Conservation (phyloP, 2,329 filamentous ascomycete species). For the Pestalotiopsis fici region DNA sequence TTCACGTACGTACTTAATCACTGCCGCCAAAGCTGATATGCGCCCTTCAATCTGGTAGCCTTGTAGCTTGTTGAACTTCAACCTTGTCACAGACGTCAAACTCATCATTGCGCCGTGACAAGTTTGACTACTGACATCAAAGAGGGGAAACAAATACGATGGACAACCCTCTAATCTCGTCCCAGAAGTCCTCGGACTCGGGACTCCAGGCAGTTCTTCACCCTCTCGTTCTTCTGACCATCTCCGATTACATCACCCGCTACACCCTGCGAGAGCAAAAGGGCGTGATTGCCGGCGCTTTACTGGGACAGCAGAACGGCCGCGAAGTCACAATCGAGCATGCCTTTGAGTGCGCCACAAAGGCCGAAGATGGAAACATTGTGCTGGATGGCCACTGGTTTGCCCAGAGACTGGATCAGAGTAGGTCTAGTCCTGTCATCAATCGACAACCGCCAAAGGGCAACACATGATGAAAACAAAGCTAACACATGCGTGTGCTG, state of each 20-base stretch:
- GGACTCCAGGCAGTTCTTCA: constrained; percentile 82
- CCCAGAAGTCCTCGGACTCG: constrained; percentile 69
- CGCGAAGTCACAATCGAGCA: constrained; percentile 90
- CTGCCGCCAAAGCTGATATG: neutral
- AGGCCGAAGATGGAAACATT: constrained; percentile 54
- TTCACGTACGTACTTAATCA: neutral
- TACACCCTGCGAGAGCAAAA: constrained; percentile 76
- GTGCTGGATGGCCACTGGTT: constrained; percentile 74
- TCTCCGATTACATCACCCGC: constrained; percentile 94
- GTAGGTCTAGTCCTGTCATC: constrained; percentile 51
- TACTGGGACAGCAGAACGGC: constrained; percentile 91
- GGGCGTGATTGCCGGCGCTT: constrained; percentile 79
- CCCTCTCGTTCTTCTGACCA: constrained; percentile 90
- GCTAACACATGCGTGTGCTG: constrained; percentile 14
- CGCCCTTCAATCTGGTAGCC: neutral
- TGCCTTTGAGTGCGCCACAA: constrained; percentile 79
- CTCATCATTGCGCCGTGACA: neutral
- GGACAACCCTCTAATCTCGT: constrained; percentile 66
- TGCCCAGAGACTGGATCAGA: constrained; percentile 76
- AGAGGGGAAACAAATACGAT: constrained; percentile 36
- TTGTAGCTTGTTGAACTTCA: neutral
- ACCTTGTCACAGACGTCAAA: neutral
- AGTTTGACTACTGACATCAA: neutral
- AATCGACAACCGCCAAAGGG: neutral
- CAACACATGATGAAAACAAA: neutral